Evolutionary conservation across 768 basidiomycete genomes (phyloP).

Genomic region (Mycena belliarum): DNA sequence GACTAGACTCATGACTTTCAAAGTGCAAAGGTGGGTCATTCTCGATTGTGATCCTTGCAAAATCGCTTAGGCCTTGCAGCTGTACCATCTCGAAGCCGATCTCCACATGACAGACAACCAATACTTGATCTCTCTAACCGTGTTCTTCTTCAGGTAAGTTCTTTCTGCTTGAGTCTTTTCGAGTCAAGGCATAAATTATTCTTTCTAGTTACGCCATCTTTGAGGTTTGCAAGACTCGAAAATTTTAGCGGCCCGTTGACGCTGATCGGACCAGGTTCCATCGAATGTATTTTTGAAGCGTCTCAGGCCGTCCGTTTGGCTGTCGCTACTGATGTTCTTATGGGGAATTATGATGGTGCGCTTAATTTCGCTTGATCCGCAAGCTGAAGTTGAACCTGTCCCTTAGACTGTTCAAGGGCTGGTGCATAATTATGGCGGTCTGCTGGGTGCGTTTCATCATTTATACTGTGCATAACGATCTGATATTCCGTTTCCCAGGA

Average conservation of each 20-base stretch:
- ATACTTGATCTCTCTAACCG: constrained; percentile 65
- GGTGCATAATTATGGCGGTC: constrained; percentile 65
- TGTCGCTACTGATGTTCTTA: constrained; percentile 69
- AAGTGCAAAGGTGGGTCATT: constrained; percentile 46
- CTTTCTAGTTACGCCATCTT: constrained; percentile 60
- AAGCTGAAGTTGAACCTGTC: not conserved
- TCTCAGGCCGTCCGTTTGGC: constrained; percentile 75
- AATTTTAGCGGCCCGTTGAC: no score
- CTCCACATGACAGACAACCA: constrained; percentile 65
- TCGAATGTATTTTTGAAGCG: constrained; percentile 75
- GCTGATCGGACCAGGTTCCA: constrained; percentile 48
- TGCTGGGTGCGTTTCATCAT: constrained; percentile 51
- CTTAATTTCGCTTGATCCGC: not conserved
- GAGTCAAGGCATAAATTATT: not conserved
- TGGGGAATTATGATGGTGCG: constrained; percentile 79
- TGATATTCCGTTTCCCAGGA: constrained; percentile 35
- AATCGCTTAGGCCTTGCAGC: constrained; percentile 41
- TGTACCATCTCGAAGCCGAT: constrained; percentile 62
- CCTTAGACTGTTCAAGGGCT: constrained; percentile 72
- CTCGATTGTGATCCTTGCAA: no score
- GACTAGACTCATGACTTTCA: constrained; percentile 7
- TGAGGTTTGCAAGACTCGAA: constrained; percentile 50
- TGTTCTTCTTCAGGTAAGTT: constrained; percentile 51
- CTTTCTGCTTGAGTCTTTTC: not conserved
- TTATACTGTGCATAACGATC: not conserved